These are phyloP conservation scores for Coemansia nantahalensis DNA, from an alignment of 192 early-diverging fungal species.

Conservation along the genomic window DNA sequence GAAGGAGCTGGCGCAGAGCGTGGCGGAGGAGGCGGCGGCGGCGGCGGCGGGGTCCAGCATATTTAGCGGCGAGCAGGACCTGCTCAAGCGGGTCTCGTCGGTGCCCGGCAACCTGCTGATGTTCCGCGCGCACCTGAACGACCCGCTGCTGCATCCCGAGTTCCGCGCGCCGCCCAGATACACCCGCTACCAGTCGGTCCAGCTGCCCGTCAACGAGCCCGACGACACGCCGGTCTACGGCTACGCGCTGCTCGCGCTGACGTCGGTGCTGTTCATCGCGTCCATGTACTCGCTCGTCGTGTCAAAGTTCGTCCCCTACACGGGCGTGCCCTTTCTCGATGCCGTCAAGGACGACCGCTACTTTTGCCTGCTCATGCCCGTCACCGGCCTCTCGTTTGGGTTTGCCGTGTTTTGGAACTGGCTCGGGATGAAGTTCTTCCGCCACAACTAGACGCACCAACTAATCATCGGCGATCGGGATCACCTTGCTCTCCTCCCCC, in stretches of 20 bases:
- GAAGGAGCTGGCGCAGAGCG: neutral
- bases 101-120: conserved; percentile 47
- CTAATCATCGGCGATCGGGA: too few species aligned
- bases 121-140: conserved; percentile 42
- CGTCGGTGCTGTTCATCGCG: conserved; percentile 59
- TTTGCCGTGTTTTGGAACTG: conserved; percentile 88
- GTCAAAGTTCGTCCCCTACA: conserved; percentile 67
- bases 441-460: too few species aligned
- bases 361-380: conserved; percentile 80
- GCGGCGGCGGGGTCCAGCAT: conserved; percentile 9
- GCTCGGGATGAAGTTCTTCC: conserved; percentile 93
- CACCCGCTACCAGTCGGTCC: conserved; percentile 57
- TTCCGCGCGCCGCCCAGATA: conserved; percentile 53
- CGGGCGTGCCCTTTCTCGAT: conserved; percentile 66
- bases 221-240: conserved; percentile 72
- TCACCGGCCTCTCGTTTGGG: conserved; percentile 70
- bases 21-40: conserved; percentile 4
- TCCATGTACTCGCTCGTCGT: conserved; percentile 66
- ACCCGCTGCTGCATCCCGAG: conserved; percentile 45
- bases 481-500: too few species aligned
- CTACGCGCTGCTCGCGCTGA: conserved; percentile 57
- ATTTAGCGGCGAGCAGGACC: conserved; percentile 7
- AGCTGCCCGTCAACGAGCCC: conserved; percentile 57
- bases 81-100: conserved; percentile 48
- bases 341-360: conserved; percentile 74